Conservation (phyloP, 2,329 filamentous ascomycete species). For the Claviceps sp. region DNA sequence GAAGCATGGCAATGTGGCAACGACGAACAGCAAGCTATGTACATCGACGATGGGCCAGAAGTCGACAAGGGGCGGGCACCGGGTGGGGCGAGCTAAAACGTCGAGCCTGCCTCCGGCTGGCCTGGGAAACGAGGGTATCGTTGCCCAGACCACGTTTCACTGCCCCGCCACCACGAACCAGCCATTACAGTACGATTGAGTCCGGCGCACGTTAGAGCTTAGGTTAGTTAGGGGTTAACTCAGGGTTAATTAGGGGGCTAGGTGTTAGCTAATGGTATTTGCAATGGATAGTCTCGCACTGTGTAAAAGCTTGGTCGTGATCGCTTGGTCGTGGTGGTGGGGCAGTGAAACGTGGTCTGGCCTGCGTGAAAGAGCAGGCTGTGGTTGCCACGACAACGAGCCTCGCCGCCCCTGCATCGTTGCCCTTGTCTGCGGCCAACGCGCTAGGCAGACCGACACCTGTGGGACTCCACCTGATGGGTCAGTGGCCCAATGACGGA, state of each 20-base stretch:
- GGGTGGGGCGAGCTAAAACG: neutral
- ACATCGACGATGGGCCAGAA: neutral
- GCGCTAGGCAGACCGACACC: slow-evolving; percentile 3
- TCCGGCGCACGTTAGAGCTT: too few relatives aligned
- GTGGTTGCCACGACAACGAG: slow-evolving; percentile 9
- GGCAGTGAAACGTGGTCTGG: too few relatives aligned
- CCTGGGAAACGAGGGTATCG: slow-evolving; percentile 5
- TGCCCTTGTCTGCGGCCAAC: neutral
- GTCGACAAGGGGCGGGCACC: neutral
- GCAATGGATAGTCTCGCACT: too few relatives aligned
- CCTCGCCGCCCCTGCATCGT: neutral
- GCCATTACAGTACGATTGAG: too few relatives aligned
- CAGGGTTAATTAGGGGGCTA: too few relatives aligned
- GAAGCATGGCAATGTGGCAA: slow-evolving; percentile 4
- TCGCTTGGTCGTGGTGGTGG: too few relatives aligned
- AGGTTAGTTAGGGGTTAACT: too few relatives aligned
- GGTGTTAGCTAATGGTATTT: too few relatives aligned
- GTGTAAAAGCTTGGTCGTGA: too few relatives aligned
- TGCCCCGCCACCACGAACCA: too few relatives aligned
- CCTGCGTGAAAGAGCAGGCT: slow-evolving; percentile 4
- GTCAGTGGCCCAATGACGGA: neutral
- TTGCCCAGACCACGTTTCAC: too few relatives aligned
- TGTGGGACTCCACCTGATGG: neutral
- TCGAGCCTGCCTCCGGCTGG: neutral
- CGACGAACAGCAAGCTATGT: slow-evolving; percentile 2